Evolutionary conservation across 805 yeast genomes (phyloP).

Genomic region (Kuraishia cidri): DNA sequence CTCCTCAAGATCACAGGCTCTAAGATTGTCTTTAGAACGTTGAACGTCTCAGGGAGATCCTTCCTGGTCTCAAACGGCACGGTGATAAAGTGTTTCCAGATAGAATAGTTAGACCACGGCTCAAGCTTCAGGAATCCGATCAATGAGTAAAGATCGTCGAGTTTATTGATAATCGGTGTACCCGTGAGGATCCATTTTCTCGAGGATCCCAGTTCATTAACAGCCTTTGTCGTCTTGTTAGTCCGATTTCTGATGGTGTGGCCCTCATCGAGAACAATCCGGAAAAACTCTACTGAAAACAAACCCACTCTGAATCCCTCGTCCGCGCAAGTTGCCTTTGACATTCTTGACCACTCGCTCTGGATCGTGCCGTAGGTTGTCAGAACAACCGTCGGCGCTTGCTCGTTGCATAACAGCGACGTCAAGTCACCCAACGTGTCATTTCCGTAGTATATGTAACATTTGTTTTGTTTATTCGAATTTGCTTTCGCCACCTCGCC

Average conservation of each 20-base stretch:
- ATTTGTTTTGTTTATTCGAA: constrained; percentile 26
- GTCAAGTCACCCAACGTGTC: constrained; percentile 43
- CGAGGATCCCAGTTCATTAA: constrained; percentile 52
- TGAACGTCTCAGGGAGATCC: constrained; percentile 63
- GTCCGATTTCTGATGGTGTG: constrained; percentile 77
- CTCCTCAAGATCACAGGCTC: constrained; percentile 80
- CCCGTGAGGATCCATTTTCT: constrained; percentile 88
- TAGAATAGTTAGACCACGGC: constrained; percentile 82
- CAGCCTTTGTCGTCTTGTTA: constrained; percentile 73
- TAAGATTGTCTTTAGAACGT: constrained; percentile 75
- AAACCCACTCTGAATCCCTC: constrained; percentile 36
- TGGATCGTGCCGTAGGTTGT: constrained; percentile 87
- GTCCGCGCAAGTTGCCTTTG: constrained; percentile 14
- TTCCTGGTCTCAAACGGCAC: constrained; percentile 67
- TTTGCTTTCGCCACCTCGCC: constrained; percentile 62
- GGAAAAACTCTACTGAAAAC: constrained; percentile 62
- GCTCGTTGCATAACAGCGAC: constrained; percentile 27
- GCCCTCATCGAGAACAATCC: constrained; percentile 78
- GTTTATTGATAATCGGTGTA: constrained; percentile 81
- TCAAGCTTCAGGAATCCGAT: constrained; percentile 69
- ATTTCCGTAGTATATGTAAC: constrained; percentile 72
- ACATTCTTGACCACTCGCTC: constrained; percentile 55
- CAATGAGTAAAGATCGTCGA: constrained; percentile 80
- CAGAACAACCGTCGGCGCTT: constrained; percentile 60
- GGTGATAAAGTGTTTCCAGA: constrained; percentile 84